Percentiles rank a stretch among this genome's conserved stretches.
These are phyloP conservation scores for Articulospora tetracladia DNA, from an alignment of 495 filamentous ascomycete genomes.

Conservation along the genomic window DNA sequence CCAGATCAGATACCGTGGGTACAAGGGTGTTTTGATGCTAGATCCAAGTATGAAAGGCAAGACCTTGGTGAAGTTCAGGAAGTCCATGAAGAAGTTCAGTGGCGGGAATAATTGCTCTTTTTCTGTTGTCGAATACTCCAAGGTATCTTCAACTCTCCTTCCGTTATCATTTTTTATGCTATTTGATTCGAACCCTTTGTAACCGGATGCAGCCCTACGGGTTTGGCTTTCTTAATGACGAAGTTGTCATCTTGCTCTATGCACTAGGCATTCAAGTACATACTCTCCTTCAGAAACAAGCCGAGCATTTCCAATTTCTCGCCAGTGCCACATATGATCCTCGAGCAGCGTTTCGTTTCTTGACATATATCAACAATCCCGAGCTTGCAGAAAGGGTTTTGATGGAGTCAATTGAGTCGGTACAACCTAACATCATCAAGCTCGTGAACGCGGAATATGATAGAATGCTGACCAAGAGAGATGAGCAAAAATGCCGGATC, in stretches of 20 bases:
- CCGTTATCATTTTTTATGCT: not conserved
- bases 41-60: constrained; percentile 35
- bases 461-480: constrained; percentile 44
- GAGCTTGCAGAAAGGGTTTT: constrained; percentile 43
- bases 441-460: constrained; percentile 36
- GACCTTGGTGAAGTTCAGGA: constrained; percentile 37
- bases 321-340: constrained; percentile 29
- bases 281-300: constrained; percentile 39
- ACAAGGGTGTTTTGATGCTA: constrained; percentile 46
- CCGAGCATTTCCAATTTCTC: constrained; percentile 38
- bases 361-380: constrained; percentile 35
- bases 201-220: constrained; percentile 35
- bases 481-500: constrained; percentile 42
- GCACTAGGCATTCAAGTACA: constrained; percentile 36
- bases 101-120: constrained; percentile 40
- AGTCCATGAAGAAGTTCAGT: constrained; percentile 50
- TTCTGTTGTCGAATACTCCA: constrained; percentile 44
- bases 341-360: constrained; percentile 37
- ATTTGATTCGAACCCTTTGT: not conserved
- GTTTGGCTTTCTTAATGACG: constrained; percentile 48
- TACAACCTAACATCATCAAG: constrained; percentile 28
- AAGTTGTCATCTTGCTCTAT: constrained; percentile 42
- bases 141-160: constrained; percentile 25
- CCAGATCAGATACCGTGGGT: constrained; percentile 47
- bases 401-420: constrained; percentile 37